Evolutionary conservation across 148 eudicot species (phyloP).

Genomic region (Cornus kousa): DNA sequence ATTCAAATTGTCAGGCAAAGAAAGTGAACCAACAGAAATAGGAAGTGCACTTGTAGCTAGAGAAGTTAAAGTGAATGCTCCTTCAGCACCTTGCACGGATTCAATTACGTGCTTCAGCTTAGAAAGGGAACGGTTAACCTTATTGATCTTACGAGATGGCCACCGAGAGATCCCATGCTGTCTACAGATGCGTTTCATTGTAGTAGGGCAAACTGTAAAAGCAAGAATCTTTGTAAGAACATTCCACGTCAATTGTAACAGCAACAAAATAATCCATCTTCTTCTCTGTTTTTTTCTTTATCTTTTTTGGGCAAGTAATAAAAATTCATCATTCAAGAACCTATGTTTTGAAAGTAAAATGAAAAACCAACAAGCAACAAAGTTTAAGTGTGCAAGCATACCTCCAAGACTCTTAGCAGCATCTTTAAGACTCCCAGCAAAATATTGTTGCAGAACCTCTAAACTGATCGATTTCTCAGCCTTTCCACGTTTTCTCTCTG

Average conservation of each 20-base stretch:
- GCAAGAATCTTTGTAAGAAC: conserved; percentile 1
- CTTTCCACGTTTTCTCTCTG: conserved; percentile 69
- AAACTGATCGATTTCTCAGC: conserved; percentile 71
- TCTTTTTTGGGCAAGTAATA: too few species aligned
- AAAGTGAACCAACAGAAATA: conserved; percentile 43
- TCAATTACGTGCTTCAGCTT: conserved; percentile 71
- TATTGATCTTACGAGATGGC: conserved; percentile 77
- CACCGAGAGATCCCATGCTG: conserved; percentile 69
- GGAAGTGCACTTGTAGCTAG: conserved; percentile 50
- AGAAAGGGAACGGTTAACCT: conserved; percentile 67
- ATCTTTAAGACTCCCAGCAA: conserved; percentile 77
- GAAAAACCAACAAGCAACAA: neutral
- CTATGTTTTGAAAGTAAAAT: neutral
- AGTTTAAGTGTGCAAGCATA: conserved; percentile 19
- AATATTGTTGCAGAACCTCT: conserved; percentile 72
- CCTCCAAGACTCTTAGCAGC: conserved; percentile 78
- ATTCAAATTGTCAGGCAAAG: conserved; percentile 60
- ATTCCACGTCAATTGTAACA: neutral
- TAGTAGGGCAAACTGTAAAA: conserved; percentile 73
- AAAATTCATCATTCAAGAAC: too few species aligned
- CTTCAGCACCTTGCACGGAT: conserved; percentile 73
- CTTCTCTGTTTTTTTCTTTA: too few species aligned
- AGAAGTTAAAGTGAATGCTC: conserved; percentile 62
- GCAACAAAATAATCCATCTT: neutral
- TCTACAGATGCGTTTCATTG: conserved; percentile 82